Evolutionary conservation across 2,329 filamentous ascomycete species (phyloP), one percentile per base, ranked within the genome.

Genomic region (Botryotinia globosa): DNA sequence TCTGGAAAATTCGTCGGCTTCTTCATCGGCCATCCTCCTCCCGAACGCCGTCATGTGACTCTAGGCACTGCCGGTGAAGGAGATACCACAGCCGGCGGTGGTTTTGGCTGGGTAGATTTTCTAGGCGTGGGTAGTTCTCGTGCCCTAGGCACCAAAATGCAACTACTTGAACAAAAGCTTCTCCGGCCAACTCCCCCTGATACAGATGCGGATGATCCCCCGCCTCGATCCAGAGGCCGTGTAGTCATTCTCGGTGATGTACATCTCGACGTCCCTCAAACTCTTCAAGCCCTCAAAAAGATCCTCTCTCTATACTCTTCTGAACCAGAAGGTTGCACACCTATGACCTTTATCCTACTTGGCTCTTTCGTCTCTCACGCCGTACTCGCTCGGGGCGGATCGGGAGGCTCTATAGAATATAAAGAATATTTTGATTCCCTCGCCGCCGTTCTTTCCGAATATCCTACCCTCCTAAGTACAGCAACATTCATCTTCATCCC

Each of bases 31-130:
- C 94, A 96, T 68, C 96, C 97, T 5, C 94, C 95, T 0, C 95
- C 93, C 77, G 96, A 99, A 83, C 91, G 92, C 79, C 88, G 96
- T 56, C 90, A 91, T 67, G 87, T 89, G 20, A 96, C 94, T 0
- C 85, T 98, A 5, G 94, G 94, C 16, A 88, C 86, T 72, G 87
- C 85, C 25, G 87, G 90, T 34, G 83, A 84, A 32, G 87, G 88
- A 73, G 80, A 82, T 39, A 85, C 88, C 74, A 90, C 88, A 56
- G 89, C 92, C 59, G 91, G 91, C 42, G 92, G 92, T 73, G 93
- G 93, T 0, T 98, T 98, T 80, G 96, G 96, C 61, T 99, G 96
- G 94, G 94, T 97, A 70, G 96, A 98, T 81, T 99, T 98, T 80
- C 85, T 98, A 1, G 96, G 95, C 9, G 88, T 96, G 1, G 95